A percentile compares a stretch with the other conserved stretches of the same genome.
phyloP scores from a whole-genome alignment of 768 basidiomycete genomes.

The Collybiopsis luxurians region DNA sequence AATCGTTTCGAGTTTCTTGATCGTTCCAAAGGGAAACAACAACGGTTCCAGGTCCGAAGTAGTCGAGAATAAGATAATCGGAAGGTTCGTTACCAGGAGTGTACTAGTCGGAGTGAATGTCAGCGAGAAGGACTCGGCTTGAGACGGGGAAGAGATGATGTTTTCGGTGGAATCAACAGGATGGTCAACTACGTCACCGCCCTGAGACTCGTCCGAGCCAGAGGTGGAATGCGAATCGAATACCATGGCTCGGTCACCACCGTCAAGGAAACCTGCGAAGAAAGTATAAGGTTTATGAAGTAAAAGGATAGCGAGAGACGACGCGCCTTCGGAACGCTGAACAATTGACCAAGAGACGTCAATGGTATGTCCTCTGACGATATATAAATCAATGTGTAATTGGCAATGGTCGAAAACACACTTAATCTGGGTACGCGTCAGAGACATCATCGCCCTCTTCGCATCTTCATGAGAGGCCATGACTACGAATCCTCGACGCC shows the following conservation, averaged over 20 bases:
- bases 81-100: slow-evolving; percentile 63
- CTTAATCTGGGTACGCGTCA: slow-evolving; percentile 73
- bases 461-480: slow-evolving; percentile 77
- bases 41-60: slow-evolving; percentile 68
- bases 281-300: background rate
- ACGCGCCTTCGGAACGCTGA: slow-evolving; percentile 76
- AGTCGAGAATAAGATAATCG: slow-evolving; percentile 65
- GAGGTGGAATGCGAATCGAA: slow-evolving; percentile 45
- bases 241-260: slow-evolving; percentile 71
- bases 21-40: slow-evolving; percentile 67
- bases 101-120: slow-evolving; percentile 43
- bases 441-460: slow-evolving; percentile 57
- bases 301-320: background rate
- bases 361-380: slow-evolving; percentile 62
- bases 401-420: slow-evolving; percentile 23
- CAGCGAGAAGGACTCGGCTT: slow-evolving; percentile 24
- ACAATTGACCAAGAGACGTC: slow-evolving; percentile 89
- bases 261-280: slow-evolving; percentile 71
- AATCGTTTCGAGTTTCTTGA: slow-evolving; percentile 58
- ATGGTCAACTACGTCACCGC: slow-evolving; percentile 17
- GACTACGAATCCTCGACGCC: slow-evolving; percentile 80
- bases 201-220: background rate
- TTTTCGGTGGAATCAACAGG: slow-evolving; percentile 29
- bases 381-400: background rate
- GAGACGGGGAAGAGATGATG: slow-evolving; percentile 25